Evolutionary conservation across 495 filamentous ascomycete genomes (phyloP), one percentile per base, ranked within the genome.

Genomic region (Penicillium fimorum): DNA sequence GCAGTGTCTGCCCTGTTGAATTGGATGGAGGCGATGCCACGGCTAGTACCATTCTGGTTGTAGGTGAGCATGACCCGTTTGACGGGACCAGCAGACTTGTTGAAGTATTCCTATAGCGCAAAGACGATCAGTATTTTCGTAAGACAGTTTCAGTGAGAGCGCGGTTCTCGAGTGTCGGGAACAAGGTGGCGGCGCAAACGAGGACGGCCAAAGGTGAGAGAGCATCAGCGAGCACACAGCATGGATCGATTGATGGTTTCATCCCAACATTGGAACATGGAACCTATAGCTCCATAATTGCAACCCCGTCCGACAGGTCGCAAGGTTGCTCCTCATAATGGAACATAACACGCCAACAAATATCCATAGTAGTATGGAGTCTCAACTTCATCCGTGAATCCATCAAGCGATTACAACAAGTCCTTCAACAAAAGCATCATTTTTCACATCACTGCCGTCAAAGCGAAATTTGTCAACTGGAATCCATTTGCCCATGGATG

Each of bases 91-190:
- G 95, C 82, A 65, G 89, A 87, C 70, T 90, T 88, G 66, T 78
- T 71, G 76, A 98, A 96, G 74, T 96, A 98, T 78, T 97, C 94
- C 94, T 98, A 93, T 77, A 77, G 62, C 67, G 64, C 57, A 61
- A 56, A 64, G 41, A 64, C 43, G 61, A 79, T 79, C 58, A 79
- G 76, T 76, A 78, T 58, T 63, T 69, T 49, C 61, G 68, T 51
- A 53, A 56, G 63, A 60, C 11, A 59, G 50, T 40, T 64, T 67
- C 24, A 57, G 56, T 48, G 60, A 56, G 30, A 58, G 53, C 50
- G 64, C 55, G 42, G 52, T 62, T 40, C 57, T 62, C 60, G 67
- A 57, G 47, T 52, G 58, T 55, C 54, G 60, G 60, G 54, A 50
- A 48, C 50, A 61, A 59, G 48, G 67, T 61, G 64, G 68, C 63